phyloP scores from a whole-genome alignment of 352 stramenopile genomes.

The Globisporangium lucens region DNA sequence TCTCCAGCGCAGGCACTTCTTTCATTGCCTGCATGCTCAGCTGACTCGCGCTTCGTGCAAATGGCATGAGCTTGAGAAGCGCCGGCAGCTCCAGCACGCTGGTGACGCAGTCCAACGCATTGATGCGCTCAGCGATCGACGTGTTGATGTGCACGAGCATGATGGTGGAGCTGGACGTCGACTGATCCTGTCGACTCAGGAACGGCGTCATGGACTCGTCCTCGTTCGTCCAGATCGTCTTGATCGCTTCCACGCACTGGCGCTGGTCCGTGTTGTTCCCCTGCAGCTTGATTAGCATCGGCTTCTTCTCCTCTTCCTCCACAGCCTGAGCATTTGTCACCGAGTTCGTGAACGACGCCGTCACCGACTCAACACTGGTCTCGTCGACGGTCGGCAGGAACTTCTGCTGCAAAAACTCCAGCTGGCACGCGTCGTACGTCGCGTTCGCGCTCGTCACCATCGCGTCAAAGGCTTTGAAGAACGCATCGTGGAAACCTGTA shows the following conservation, averaged over 20 bases:
- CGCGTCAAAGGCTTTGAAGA: conserved; percentile 63
- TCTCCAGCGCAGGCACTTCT: conserved; percentile 50
- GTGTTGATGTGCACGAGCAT: conserved; percentile 53
- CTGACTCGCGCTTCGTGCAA: conserved; percentile 48
- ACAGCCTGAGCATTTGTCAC: background rate
- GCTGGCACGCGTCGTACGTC: conserved; percentile 54
- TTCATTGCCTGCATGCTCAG: conserved; percentile 29
- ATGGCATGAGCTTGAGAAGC: conserved; percentile 74
- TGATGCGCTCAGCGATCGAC: conserved; percentile 27
- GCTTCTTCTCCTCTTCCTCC: conserved; percentile 19
- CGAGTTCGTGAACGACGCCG: conserved; percentile 14
- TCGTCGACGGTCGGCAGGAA: conserved; percentile 39
- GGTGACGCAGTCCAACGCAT: conserved; percentile 44
- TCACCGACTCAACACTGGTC: conserved; percentile 22
- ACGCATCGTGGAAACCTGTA: conserved; percentile 49
- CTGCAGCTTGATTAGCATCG: conserved; percentile 55
- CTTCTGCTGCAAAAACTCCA: conserved; percentile 65
- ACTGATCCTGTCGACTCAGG: conserved; percentile 43
- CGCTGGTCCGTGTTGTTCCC: conserved; percentile 33
- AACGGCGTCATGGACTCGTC: conserved; percentile 50
- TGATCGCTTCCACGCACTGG: conserved; percentile 39
- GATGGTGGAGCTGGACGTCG: conserved; percentile 37
- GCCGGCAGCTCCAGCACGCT: conserved; percentile 40
- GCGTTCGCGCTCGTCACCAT: conserved; percentile 59
- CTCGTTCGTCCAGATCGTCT: conserved; percentile 28